phyloP scores from a whole-genome alignment of 371 early-diverging fungal genomes.

The Basidiobolus heterosporus region DNA sequence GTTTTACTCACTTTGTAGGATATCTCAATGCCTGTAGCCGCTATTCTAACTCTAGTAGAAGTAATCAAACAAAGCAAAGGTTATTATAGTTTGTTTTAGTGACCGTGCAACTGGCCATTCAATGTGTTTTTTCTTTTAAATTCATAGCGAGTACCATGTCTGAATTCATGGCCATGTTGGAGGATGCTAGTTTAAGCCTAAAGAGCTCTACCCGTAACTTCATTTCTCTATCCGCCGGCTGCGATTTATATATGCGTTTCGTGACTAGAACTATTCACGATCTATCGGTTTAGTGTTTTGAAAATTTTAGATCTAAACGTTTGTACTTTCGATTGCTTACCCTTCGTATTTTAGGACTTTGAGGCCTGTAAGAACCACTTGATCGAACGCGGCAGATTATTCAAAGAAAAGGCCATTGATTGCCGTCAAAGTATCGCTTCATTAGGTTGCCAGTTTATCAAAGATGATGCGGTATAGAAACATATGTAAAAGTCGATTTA shows the following conservation, averaged over 20 bases:
- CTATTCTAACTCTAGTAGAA: constrained; percentile 65
- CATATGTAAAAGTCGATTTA: background rate
- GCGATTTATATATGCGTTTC: constrained; percentile 72
- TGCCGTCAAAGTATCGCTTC: constrained; percentile 64
- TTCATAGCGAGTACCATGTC: constrained; percentile 61
- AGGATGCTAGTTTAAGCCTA: constrained; percentile 42
- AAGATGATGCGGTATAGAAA: constrained; percentile 47
- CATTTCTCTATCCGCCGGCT: constrained; percentile 68
- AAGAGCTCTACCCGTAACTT: constrained; percentile 37
- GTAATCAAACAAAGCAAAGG: constrained; percentile 49
- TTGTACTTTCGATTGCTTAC: no score
- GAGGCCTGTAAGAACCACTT: constrained; percentile 64
- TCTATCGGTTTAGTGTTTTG: constrained; percentile 14
- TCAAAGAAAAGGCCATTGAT: constrained; percentile 51
- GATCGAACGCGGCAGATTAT: constrained; percentile 47
- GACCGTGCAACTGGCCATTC: background rate
- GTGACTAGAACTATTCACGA: constrained; percentile 52
- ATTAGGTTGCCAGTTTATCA: constrained; percentile 72
- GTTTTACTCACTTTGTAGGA: constrained; percentile 22
- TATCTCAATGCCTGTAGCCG: constrained; percentile 76
- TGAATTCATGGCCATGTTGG: constrained; percentile 68
- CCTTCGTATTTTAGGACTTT: no score
- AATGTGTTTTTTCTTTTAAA: background rate
- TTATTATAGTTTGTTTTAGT: constrained; percentile 7
- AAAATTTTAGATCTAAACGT: no score